Percentiles rank a stretch among this genome's conserved stretches.
phyloP scores from a whole-genome alignment of 2,329 filamentous ascomycete genomes.

The Colletotrichum chrysophilum region DNA sequence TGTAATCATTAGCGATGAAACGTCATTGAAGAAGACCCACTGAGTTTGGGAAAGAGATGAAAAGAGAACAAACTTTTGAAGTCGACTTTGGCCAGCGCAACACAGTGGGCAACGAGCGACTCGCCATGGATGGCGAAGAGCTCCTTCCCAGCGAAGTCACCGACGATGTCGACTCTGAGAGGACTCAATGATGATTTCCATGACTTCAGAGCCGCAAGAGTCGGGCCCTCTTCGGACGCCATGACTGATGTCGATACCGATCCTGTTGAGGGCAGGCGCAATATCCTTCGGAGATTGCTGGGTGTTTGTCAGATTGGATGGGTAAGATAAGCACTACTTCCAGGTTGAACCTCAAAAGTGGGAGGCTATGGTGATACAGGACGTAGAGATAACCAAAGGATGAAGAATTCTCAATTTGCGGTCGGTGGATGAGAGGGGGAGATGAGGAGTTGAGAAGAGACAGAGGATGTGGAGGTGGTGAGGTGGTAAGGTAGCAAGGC shows the following conservation, averaged over 20 bases:
- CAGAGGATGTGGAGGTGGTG: not conserved
- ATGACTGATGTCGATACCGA: not conserved
- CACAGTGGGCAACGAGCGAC: constrained; percentile 69
- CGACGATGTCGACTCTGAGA: constrained; percentile 67
- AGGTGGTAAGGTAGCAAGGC: not conserved
- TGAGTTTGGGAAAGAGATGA: not conserved
- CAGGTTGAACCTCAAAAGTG: not conserved
- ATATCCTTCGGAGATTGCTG: not conserved
- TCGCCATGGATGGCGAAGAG: constrained; percentile 77
- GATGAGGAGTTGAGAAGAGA: not conserved
- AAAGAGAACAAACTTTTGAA: constrained; percentile 49
- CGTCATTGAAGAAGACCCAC: rapidly evolving
- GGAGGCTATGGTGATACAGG: not conserved
- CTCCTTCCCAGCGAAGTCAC: constrained; percentile 78
- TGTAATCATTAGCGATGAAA: not conserved
- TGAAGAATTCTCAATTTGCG: not conserved
- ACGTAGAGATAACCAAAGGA: not conserved
- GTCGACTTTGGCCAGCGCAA: constrained; percentile 67
- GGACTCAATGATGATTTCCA: constrained; percentile 22
- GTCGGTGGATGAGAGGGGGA: not conserved
- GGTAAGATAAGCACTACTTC: not conserved
- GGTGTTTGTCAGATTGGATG: not conserved
- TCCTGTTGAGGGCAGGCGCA: not conserved
- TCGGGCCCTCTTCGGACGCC: not conserved
- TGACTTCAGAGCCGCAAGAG: not conserved